A percentile compares a stretch with the other conserved stretches of the same genome.
These are phyloP conservation scores for Grosmannia huntii DNA, from an alignment of 2,329 filamentous ascomycete species.

Conservation along the genomic window DNA sequence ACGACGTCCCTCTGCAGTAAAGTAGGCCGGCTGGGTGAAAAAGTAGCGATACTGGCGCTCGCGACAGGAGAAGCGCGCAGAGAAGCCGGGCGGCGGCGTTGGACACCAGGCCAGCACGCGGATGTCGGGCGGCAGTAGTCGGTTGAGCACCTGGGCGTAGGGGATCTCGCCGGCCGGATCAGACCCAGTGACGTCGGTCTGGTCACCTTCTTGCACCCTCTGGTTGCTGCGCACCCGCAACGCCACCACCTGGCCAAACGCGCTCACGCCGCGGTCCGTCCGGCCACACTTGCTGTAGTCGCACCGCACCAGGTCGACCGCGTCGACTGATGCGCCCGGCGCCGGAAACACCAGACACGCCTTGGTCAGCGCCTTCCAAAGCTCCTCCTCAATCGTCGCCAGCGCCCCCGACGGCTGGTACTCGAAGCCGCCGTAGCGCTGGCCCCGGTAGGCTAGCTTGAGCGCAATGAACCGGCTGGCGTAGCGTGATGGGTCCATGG, in stretches of 20 bases:
- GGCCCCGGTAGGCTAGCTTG: slow-evolving; percentile 88
- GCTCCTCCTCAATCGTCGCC: slow-evolving; percentile 80
- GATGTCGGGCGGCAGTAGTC: slow-evolving; percentile 79
- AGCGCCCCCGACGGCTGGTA: slow-evolving; percentile 60
- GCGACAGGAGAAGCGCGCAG: slow-evolving; percentile 82
- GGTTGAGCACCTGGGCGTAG: slow-evolving; percentile 75
- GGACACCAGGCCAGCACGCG: slow-evolving; percentile 89
- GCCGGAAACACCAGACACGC: slow-evolving; percentile 68
- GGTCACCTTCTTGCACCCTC: background rate
- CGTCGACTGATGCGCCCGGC: slow-evolving; percentile 28
- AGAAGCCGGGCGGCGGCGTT: slow-evolving; percentile 64
- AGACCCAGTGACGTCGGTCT: slow-evolving; percentile 31
- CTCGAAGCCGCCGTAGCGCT: slow-evolving; percentile 87
- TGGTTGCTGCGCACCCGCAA: slow-evolving; percentile 69
- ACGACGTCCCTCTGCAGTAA: slow-evolving; percentile 35
- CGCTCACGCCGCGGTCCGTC: slow-evolving; percentile 86
- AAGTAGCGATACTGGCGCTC: slow-evolving; percentile 93
- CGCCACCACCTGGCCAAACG: slow-evolving; percentile 90
- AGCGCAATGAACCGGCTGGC: slow-evolving; percentile 74
- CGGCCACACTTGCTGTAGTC: slow-evolving; percentile 93
- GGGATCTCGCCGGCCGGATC: slow-evolving; percentile 56
- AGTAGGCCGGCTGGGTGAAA: slow-evolving; percentile 87
- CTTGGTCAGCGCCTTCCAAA: slow-evolving; percentile 84
- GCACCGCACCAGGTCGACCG: slow-evolving; percentile 67
- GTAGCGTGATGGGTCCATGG: slow-evolving; percentile 69